Evolutionary conservation across 208 protist genomes (phyloP).

Genomic region (Leishmania major): DNA sequence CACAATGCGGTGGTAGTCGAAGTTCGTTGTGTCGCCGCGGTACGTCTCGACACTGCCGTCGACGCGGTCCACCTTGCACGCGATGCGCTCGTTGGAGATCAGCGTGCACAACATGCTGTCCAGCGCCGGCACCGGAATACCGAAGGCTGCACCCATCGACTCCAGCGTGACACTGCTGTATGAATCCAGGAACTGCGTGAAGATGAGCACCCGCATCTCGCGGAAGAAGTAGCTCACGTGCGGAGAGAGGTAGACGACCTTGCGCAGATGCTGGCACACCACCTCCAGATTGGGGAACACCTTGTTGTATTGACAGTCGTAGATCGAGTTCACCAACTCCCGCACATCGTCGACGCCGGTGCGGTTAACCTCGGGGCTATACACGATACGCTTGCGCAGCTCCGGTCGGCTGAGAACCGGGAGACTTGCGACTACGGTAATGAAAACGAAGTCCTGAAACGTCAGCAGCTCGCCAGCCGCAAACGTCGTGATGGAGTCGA

Average conservation of each 20-base stretch:
- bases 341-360: constrained; percentile 90
- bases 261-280: constrained; percentile 91
- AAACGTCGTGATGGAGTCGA: constrained; percentile 98
- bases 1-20: constrained; percentile 96
- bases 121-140: constrained; percentile 88
- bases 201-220: constrained; percentile 97
- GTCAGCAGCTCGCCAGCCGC: constrained; percentile 95
- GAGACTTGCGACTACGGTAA: constrained; percentile 93
- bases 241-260: constrained; percentile 90
- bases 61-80: constrained; percentile 98
- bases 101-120: constrained; percentile 97
- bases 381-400: constrained; percentile 91
- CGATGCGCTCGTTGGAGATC: constrained; percentile 96
- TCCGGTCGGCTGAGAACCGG: constrained; percentile 88
- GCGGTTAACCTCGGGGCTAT: constrained; percentile 92
- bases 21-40: constrained; percentile 96
- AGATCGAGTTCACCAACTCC: constrained; percentile 91
- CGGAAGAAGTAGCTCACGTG: constrained; percentile 97
- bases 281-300: constrained; percentile 93
- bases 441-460: constrained; percentile 95
- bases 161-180: constrained; percentile 97
- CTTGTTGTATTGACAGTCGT: constrained; percentile 95
- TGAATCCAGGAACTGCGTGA: constrained; percentile 98
- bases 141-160: constrained; percentile 96
- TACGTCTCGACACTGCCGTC: constrained; percentile 96